Evolutionary conservation across 2,329 filamentous ascomycete species (phyloP).

Genomic region (Venturia pyrina): DNA sequence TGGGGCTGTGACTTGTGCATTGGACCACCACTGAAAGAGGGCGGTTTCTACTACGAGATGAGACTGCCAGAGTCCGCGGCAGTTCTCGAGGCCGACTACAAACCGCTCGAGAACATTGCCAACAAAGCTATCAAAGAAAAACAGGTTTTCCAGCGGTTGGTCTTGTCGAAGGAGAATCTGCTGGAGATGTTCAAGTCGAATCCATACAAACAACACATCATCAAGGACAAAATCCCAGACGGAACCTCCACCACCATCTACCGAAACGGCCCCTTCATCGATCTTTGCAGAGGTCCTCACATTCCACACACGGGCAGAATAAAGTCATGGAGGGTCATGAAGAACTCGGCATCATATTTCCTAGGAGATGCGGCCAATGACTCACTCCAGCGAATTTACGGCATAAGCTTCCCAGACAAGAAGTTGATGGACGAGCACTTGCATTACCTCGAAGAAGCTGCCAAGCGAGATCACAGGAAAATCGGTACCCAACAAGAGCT

Average conservation of each 20-base stretch:
- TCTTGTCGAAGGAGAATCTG: slow-evolving; percentile 80
- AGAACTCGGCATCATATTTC: slow-evolving; percentile 78
- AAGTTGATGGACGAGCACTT: slow-evolving; percentile 88
- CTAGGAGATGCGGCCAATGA: slow-evolving; percentile 89
- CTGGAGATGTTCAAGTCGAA: slow-evolving; percentile 96
- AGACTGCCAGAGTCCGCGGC: slow-evolving; percentile 60
- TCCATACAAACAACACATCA: slow-evolving; percentile 98
- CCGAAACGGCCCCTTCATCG: slow-evolving; percentile 84
- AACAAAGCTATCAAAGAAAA: slow-evolving; percentile 88
- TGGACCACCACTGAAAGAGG: slow-evolving; percentile 81
- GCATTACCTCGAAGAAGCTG: slow-evolving; percentile 94
- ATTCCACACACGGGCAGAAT: slow-evolving; percentile 54
- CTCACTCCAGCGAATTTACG: slow-evolving; percentile 91
- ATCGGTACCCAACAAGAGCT: slow-evolving; percentile 94
- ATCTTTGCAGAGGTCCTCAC: slow-evolving; percentile 90
- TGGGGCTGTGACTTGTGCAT: slow-evolving; percentile 91
- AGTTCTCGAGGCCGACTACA: slow-evolving; percentile 70
- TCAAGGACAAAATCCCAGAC: slow-evolving; percentile 82
- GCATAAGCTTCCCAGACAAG: slow-evolving; percentile 95
- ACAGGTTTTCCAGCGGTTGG: slow-evolving; percentile 84
- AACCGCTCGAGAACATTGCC: slow-evolving; percentile 71
- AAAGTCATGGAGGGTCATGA: slow-evolving; percentile 10
- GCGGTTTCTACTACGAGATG: slow-evolving; percentile 94
- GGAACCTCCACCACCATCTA: slow-evolving; percentile 91
- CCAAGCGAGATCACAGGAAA: slow-evolving; percentile 88